These are phyloP conservation scores for Glutinoglossum americanum DNA, from an alignment of 495 filamentous ascomycete species.

Conservation along the genomic window DNA sequence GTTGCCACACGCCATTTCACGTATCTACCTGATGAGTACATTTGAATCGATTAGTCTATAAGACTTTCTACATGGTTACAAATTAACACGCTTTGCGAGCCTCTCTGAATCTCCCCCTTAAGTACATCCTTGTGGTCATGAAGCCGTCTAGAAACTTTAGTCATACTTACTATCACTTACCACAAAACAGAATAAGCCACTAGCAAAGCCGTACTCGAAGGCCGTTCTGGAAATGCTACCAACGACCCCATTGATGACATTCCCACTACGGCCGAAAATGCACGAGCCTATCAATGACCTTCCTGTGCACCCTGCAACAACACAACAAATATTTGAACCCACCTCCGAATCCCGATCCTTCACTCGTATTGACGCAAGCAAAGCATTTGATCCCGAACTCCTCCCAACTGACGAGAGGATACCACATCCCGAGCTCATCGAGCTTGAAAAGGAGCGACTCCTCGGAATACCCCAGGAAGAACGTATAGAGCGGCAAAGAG, in stretches of 20 bases:
- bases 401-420: conserved; percentile 72
- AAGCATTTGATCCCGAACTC: conserved; percentile 52
- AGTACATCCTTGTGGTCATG: neutral
- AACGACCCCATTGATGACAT: conserved; percentile 10
- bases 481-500: conserved; percentile 17
- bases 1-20: conserved; percentile 2
- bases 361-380: conserved; percentile 72
- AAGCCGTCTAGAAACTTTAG: conserved; percentile 15
- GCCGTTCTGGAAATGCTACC: conserved; percentile 71
- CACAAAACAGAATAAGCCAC: conserved; percentile 42
- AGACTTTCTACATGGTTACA: conserved; percentile 52
- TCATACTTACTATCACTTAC: conserved; percentile 13
- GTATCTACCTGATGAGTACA: conserved; percentile 44
- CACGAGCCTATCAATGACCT: conserved; percentile 22
- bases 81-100: conserved; percentile 14
- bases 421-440: conserved; percentile 67
- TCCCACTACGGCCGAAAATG: conserved; percentile 10
- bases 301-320: conserved; percentile 6
- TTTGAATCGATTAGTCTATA: conserved; percentile 97
- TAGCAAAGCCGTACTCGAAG: conserved; percentile 53
- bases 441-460: conserved; percentile 30
- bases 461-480: conserved; percentile 18
- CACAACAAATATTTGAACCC: conserved; percentile 68
- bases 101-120: conserved; percentile 20
- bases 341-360: conserved; percentile 76